Conservation (phyloP, 306 rosid genomes). For the Vigna unguiculata region DNA sequence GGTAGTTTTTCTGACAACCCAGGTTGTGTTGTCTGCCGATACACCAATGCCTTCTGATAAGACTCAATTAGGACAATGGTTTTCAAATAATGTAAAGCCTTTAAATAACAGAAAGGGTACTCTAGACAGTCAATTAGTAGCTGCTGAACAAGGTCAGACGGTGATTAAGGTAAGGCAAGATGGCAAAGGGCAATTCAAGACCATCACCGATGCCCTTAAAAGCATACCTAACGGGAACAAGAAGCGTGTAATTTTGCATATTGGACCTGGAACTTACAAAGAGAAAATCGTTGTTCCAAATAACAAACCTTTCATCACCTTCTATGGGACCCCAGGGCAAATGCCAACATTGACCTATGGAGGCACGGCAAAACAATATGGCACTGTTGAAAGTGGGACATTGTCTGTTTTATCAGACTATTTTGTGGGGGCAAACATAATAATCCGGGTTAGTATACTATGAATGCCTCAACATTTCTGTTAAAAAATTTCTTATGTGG, state of each 20-base stretch:
- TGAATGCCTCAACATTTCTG: too few species aligned
- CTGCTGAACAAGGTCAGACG: constrained; percentile 51
- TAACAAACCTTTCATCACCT: constrained; percentile 59
- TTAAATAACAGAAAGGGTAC: neutral
- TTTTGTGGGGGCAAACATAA: neutral
- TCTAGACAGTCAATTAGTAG: constrained; percentile 50
- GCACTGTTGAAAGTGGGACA: constrained; percentile 63
- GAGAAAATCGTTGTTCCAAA: constrained; percentile 63
- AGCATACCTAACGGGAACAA: constrained; percentile 60
- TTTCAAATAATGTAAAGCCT: constrained; percentile 37
- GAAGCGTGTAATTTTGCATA: constrained; percentile 56
- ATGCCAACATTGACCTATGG: constrained; percentile 53
- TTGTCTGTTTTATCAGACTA: neutral
- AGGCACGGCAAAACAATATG: constrained; percentile 55
- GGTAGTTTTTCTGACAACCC: neutral
- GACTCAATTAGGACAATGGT: constrained; percentile 41
- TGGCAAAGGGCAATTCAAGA: constrained; percentile 64
- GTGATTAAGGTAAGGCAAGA: constrained; percentile 55
- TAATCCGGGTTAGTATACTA: neutral
- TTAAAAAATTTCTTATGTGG: too few species aligned
- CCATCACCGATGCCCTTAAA: constrained; percentile 54
- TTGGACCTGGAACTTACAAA: constrained; percentile 58
- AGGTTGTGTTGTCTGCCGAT: neutral
- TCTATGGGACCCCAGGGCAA: constrained; percentile 44
- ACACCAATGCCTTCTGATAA: neutral